Conservation (phyloP, 31 red algal species). For the Endocladia muricata region DNA sequence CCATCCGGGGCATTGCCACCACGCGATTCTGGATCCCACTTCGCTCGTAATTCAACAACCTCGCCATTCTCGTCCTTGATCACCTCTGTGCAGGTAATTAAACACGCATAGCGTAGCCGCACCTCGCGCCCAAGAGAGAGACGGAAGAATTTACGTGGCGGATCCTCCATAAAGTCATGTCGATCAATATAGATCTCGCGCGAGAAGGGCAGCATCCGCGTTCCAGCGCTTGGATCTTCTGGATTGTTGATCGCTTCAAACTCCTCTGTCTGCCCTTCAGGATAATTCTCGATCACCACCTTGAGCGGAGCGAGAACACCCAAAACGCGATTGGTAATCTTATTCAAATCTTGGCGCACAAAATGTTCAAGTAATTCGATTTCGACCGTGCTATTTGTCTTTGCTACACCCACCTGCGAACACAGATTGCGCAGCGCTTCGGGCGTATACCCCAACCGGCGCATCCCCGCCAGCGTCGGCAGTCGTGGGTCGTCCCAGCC, state of each 20-base stretch:
- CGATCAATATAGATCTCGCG: background rate
- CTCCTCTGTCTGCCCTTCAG: background rate
- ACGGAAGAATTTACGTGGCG: background rate
- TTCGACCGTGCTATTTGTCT: background rate
- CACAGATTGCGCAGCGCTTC: background rate
- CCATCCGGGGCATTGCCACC: conserved; percentile 30
- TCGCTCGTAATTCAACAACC: no score
- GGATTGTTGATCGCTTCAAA: background rate
- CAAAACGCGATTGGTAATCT: background rate
- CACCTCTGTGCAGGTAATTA: no score
- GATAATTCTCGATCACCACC: background rate
- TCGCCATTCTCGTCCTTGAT: no score
- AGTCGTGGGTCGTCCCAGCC: conserved; percentile 73
- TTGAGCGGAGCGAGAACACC: background rate
- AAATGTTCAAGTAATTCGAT: background rate
- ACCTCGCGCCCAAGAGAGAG: no score
- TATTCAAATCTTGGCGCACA: background rate
- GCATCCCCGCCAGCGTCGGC: conserved; percentile 41
- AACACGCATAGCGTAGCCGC: no score
- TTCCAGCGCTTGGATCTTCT: background rate
- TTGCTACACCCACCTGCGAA: background rate
- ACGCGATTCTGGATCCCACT: no score
- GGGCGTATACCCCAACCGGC: conserved; percentile 7
- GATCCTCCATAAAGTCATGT: conserved; percentile 9
- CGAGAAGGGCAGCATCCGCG: background rate